Base-by-base conservation (phyloP, 176 grass and related monocot genomes). In the Stipa capillata region DNA sequence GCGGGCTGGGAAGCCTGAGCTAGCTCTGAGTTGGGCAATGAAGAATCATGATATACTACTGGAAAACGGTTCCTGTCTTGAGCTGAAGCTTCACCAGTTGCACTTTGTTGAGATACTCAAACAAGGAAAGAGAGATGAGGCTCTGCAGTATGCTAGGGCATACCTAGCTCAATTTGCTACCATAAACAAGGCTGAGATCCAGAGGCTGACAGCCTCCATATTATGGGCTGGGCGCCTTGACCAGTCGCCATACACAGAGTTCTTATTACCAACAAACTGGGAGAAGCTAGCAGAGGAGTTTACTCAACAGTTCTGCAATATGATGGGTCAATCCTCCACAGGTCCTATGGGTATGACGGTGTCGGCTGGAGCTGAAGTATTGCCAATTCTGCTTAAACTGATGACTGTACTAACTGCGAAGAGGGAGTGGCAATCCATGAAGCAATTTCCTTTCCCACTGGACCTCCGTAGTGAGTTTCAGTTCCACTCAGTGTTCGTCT, bases 331-430 rank as follows among this genome's bases (percentile, higher is more conserved):
- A 61, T 83, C 86, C 15, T 88, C 69, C 43, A 36, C 52, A 48
- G 72, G 74, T 42, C 66, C 74, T 20, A 50, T 88, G 49, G 39
- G 66, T 8, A 68, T 83, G 57, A 50, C 48, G 1, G 71, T 83
- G 20, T 65, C 56, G 10, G 74, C 80, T 12, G 86, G 86, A 49
- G 41, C 53, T 52, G 56, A 83, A 83, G 80, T 60, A 36, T 34
- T 88, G 52, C 86, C 80, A 20, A 88, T 53, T 29, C 50, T 88
- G 11, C 47, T 88, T 68, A 88, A 88, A 62, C 65, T 88, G 21
- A 48, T 61, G 29, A 67, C 29, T 2, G 79, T 88, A n/a, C 61
- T 83, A 50, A 5, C 74, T 58, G 53, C 50, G 7, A 79, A 79
- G 66, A 72, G 62, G 74, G 86, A 88, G 54, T 83, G 79, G 86